Percentiles rank a stretch among this genome's conserved stretches.
Conservation (phyloP, 2,329 filamentous ascomycete genomes). For the Huntiella savannae region DNA sequence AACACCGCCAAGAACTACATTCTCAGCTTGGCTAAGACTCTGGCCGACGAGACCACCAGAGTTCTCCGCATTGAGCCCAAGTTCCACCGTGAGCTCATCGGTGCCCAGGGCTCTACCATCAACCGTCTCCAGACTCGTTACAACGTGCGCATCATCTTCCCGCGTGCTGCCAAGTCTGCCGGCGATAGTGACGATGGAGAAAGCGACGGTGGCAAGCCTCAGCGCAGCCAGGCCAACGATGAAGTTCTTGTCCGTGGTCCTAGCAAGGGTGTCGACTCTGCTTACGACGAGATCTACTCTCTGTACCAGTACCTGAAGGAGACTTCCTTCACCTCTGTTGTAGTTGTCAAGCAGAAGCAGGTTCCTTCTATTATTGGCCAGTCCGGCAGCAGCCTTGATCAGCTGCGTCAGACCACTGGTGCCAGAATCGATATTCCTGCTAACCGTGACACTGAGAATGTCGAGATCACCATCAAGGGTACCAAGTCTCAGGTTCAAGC, state of each 20-base stretch:
- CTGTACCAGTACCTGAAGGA: constrained; percentile 80
- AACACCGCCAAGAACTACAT: constrained; percentile 75
- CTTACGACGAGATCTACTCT: constrained; percentile 76
- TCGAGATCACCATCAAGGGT: constrained; percentile 81
- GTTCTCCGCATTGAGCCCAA: constrained; percentile 79
- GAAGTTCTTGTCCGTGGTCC: constrained; percentile 84
- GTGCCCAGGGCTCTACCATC: constrained; percentile 69
- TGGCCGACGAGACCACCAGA: constrained; percentile 82
- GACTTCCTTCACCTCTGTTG: constrained; percentile 59
- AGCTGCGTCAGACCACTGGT: constrained; percentile 64
- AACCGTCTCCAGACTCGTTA: constrained; percentile 85
- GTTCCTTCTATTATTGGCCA: constrained; percentile 86
- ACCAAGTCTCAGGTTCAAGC: constrained; percentile 80
- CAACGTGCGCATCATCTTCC: constrained; percentile 90
- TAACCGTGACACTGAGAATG: constrained; percentile 52
- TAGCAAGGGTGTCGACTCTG: constrained; percentile 79
- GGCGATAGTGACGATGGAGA: constrained; percentile 54
- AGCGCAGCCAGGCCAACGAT: constrained; percentile 58
- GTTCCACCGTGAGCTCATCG: constrained; percentile 87
- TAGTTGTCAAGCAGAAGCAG: constrained; percentile 79
- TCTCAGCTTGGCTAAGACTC: constrained; percentile 53
- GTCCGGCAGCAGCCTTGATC: constrained; percentile 77
- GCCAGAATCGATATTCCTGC: constrained; percentile 85
- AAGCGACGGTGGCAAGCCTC: constrained; percentile 43
- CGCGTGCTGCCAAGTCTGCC: constrained; percentile 39